Conservation (phyloP, 371 early-diverging fungal species). For the Sporodiniella umbellata region DNA sequence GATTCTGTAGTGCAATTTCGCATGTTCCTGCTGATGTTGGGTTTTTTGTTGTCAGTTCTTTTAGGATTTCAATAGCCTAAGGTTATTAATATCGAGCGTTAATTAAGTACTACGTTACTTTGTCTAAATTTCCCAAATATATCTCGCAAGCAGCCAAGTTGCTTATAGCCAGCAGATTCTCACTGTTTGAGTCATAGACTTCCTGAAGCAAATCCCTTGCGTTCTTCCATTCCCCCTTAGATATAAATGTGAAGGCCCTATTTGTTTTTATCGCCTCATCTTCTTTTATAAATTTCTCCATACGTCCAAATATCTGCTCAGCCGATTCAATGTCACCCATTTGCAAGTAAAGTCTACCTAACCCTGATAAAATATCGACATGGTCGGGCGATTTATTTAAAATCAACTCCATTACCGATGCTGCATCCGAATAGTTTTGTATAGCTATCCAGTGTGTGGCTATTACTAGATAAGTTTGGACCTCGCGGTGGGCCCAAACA, state of each 20-base stretch:
- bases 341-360: constrained; percentile 59
- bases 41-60: constrained; percentile 24
- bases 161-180: constrained; percentile 49
- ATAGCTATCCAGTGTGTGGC: constrained; percentile 50
- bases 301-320: constrained; percentile 31
- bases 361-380: constrained; percentile 47
- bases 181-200: constrained; percentile 43
- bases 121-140: constrained; percentile 52
- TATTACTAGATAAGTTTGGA: constrained; percentile 52
- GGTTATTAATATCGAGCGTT: background rate
- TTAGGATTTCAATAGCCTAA: constrained; percentile 31
- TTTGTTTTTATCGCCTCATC: constrained; percentile 44
- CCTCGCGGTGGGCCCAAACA: constrained; percentile 45
- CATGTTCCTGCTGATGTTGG: constrained; percentile 51
- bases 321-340: constrained; percentile 51
- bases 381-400: constrained; percentile 20
- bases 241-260: constrained; percentile 45
- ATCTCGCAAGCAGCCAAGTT: constrained; percentile 58
- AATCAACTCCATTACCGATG: constrained; percentile 30
- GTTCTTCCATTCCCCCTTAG: constrained; percentile 52
- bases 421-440: constrained; percentile 48
- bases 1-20: constrained; percentile 53
- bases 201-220: constrained; percentile 46
- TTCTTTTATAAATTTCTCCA: constrained; percentile 26
- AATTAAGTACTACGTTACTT: constrained; percentile 12